These are phyloP conservation scores for Clitopilus passeckerianus DNA, from an alignment of 768 basidiomycete species.

Conservation along the genomic window DNA sequence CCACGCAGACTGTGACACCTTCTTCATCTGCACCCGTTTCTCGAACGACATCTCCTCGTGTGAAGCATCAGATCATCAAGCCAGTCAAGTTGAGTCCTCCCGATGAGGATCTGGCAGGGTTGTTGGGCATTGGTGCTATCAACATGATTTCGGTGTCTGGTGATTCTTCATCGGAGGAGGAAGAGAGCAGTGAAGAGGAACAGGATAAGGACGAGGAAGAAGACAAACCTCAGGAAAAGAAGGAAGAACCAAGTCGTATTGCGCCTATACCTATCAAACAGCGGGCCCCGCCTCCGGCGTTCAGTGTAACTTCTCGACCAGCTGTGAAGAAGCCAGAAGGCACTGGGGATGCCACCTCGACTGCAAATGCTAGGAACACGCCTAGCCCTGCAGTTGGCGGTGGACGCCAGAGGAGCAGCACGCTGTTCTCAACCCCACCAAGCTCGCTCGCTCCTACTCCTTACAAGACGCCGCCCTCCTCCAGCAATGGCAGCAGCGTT, in stretches of 20 bases:
- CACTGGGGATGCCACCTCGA: background rate
- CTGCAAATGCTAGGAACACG: background rate
- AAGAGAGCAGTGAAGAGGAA: slow-evolving; percentile 16
- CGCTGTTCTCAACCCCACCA: slow-evolving; percentile 25
- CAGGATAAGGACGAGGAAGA: slow-evolving; percentile 9
- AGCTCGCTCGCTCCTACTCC: slow-evolving; percentile 14
- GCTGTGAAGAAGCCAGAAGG: slow-evolving; percentile 25
- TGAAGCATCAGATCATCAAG: background rate
- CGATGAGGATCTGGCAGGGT: slow-evolving; percentile 34
- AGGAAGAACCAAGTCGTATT: slow-evolving; percentile 23
- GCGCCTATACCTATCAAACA: slow-evolving; percentile 58
- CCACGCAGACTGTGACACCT: background rate
- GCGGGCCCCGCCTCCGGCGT: slow-evolving; percentile 49
- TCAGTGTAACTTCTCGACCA: slow-evolving; percentile 60
- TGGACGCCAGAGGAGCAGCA: slow-evolving; percentile 33
- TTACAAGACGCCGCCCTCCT: background rate
- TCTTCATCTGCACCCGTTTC: background rate
- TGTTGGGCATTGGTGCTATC: slow-evolving; percentile 36
- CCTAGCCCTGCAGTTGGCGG: background rate
- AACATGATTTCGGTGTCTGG: slow-evolving; percentile 34
- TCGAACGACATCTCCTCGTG: background rate
- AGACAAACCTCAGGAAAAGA: slow-evolving; percentile 7
- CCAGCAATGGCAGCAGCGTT: background rate
- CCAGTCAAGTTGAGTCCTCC: slow-evolving; percentile 22
- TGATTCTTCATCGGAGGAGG: slow-evolving; percentile 20